Evolutionary conservation across 768 basidiomycete species (phyloP).

Genomic region (Amanita jacksonii): DNA sequence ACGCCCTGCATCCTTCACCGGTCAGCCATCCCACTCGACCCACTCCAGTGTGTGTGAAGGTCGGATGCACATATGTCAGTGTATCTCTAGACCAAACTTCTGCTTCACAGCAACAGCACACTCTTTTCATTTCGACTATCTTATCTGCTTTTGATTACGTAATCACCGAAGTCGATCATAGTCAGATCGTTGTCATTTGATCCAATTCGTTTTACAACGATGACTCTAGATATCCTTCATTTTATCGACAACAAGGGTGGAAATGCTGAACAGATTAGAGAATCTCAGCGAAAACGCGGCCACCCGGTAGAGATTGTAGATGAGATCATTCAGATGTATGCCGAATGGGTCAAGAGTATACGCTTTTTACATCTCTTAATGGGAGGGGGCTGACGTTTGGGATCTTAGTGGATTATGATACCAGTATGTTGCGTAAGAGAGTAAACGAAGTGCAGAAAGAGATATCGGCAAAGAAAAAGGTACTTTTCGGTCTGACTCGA

Average conservation of each 20-base stretch:
- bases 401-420: slow-evolving; percentile 86
- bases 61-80: too few relatives aligned
- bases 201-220: slow-evolving; percentile 19
- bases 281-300: slow-evolving; percentile 88
- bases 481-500: slow-evolving; percentile 14
- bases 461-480: slow-evolving; percentile 92
- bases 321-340: slow-evolving; percentile 86
- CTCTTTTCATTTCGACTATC: too few relatives aligned
- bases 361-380: slow-evolving; percentile 3
- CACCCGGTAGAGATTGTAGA: slow-evolving; percentile 88
- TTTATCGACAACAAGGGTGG: slow-evolving; percentile 90
- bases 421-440: slow-evolving; percentile 67
- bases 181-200: background rate
- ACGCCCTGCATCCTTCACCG: too few relatives aligned
- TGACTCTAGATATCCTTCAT: slow-evolving; percentile 75
- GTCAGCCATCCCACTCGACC: too few relatives aligned
- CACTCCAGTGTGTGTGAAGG: too few relatives aligned
- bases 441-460: slow-evolving; percentile 91
- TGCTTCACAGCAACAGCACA: too few relatives aligned
- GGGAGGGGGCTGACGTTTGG: too few relatives aligned
- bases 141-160: slow-evolving; percentile 8
- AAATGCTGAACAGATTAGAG: slow-evolving; percentile 80
- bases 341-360: slow-evolving; percentile 93
- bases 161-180: background rate
- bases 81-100: too few relatives aligned